These are phyloP conservation scores for Circinella minor DNA, from an alignment of 371 early-diverging fungal species.

Conservation along the genomic window DNA sequence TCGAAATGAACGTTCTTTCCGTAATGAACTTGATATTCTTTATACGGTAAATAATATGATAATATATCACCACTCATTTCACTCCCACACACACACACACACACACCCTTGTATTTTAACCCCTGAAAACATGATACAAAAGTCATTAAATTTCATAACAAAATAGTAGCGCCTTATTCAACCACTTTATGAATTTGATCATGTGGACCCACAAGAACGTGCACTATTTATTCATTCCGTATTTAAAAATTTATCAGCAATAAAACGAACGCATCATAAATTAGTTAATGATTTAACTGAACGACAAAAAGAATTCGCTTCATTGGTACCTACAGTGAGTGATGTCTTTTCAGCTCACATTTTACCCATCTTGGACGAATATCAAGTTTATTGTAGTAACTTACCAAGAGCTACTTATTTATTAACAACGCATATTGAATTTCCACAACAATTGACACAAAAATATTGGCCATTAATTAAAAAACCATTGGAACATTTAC, in stretches of 20 bases:
- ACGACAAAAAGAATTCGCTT: not conserved
- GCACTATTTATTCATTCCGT: not conserved
- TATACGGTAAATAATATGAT: not conserved
- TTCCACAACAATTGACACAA: not conserved
- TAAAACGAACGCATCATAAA: not conserved
- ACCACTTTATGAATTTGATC: constrained; percentile 5
- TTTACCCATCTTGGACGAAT: not conserved
- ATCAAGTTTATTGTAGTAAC: not conserved
- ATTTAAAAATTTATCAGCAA: not conserved
- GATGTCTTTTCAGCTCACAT: not conserved
- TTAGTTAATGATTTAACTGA: not conserved
- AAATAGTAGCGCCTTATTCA: not conserved
- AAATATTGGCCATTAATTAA: not conserved
- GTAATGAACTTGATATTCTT: not conserved
- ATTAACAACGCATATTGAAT: not conserved
- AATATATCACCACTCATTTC: not conserved
- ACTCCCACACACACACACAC: too few species aligned
- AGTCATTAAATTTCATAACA: not conserved
- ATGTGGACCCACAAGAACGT: constrained; percentile 1
- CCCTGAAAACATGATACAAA: not conserved
- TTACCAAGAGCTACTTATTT: constrained; percentile 1
- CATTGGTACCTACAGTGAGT: not conserved
- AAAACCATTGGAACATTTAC: constrained; percentile 1
- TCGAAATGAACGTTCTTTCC: not conserved
- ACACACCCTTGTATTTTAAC: not conserved